phyloP scores from a whole-genome alignment of 2,329 filamentous ascomycete genomes.

The Amauroascus niger region DNA sequence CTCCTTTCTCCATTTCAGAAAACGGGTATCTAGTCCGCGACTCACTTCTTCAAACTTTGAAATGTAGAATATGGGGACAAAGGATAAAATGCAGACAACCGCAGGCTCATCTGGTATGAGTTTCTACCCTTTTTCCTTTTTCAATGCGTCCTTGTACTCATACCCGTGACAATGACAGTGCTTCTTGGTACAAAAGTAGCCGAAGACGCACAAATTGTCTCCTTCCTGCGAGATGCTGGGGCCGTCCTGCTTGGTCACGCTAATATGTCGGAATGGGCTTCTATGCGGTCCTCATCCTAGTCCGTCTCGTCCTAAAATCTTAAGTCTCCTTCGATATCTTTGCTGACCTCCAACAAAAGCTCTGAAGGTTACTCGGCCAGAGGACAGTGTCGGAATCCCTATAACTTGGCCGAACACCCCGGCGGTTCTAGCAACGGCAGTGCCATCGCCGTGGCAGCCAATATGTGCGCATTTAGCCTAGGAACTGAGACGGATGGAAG shows the following conservation, averaged over 20 bases:
- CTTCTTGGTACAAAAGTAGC: slow-evolving; percentile 53
- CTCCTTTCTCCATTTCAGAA: too few species aligned
- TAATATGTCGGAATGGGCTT: slow-evolving; percentile 63
- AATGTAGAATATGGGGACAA: slow-evolving; percentile 50
- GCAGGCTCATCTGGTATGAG: slow-evolving; percentile 59
- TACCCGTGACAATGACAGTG: not conserved
- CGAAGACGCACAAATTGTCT: slow-evolving; percentile 56
- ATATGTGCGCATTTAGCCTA: slow-evolving; percentile 53
- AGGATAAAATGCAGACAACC: slow-evolving; percentile 63
- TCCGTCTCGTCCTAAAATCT: slow-evolving; percentile 31
- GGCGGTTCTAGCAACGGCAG: slow-evolving; percentile 61
- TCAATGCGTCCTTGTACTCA: not conserved
- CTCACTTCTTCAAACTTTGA: not conserved
- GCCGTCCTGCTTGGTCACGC: slow-evolving; percentile 63
- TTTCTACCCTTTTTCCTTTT: not conserved
- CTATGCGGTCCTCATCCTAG: slow-evolving; percentile 58
- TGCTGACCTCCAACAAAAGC: slow-evolving; percentile 3
- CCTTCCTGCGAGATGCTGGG: slow-evolving; percentile 53
- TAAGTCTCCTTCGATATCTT: not conserved
- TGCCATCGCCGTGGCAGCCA: slow-evolving; percentile 54
- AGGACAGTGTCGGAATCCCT: slow-evolving; percentile 55
- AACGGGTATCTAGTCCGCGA: too few species aligned
- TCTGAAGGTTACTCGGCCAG: slow-evolving; percentile 54
- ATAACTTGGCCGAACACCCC: slow-evolving; percentile 59
- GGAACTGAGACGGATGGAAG: slow-evolving; percentile 68